Base-by-base conservation (phyloP, 352 stramenopile species). In the Phytopythium montanum region DNA sequence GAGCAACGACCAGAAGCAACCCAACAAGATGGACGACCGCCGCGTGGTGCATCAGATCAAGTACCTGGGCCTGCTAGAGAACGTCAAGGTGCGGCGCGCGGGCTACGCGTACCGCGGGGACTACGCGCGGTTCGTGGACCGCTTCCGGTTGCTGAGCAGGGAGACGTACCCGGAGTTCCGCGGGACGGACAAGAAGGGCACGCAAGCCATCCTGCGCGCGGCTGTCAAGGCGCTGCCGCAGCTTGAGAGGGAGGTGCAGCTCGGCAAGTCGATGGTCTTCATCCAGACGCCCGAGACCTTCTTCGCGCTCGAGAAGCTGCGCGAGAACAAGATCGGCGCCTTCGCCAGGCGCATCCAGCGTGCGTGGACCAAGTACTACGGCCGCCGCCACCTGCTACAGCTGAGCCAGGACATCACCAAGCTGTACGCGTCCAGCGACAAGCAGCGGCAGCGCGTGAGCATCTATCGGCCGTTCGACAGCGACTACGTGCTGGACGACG, bases 241-340 rank as follows among this genome's bases (percentile, higher is more conserved):
- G 18, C 66, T 94, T n/a, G 81, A 93, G 51, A 72, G 67, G 3
- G 86, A 97, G 62, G 85, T 90, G 21, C 87, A 97, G 58, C 73
- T 96, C 23, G 90, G 90, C 53, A 94, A 96, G 59, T 80, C 84
- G 5, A 97, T 97, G 84, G 73, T 97, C 19, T 97, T 97, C 50
- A 95, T 97, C 49, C 85, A 92, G 52, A 92, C 86, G 5, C 89
- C 90, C 0, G 87, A 96, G 65, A 94, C 78, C 5, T 95, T 96
- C 64, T 97, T 97, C 58, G 78, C 85, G 28, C 65, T 97, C 12
- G 90, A 97, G 61, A 94, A 94, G 54, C 56, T 96, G 16, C 76
- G 90, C 19, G 87, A 96, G 41, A 79, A 87, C 39, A 91, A 85
- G 50, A 79, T 96, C 26, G 78, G 82, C 0, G 85, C 72, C 8